phyloP scores from a whole-genome alignment of 352 stramenopile species.

The Phytopythium mirpurense region DNA sequence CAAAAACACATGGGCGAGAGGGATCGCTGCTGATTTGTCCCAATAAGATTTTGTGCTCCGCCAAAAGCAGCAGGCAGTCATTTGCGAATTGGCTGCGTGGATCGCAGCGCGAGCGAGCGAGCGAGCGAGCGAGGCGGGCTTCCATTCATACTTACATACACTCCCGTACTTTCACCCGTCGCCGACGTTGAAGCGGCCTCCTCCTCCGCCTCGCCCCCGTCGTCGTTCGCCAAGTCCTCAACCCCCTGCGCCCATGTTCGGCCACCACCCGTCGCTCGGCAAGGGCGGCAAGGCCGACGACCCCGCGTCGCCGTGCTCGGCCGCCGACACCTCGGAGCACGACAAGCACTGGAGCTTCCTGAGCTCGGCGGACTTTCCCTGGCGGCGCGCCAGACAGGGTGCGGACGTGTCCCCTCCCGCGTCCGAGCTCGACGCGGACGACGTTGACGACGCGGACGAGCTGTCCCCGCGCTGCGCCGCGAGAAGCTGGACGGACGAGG shows the following conservation, averaged over 20 bases:
- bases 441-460: not conserved
- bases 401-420: not conserved
- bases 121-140: no score
- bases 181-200: not conserved
- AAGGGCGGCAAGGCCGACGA: not conserved
- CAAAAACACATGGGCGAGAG: not conserved
- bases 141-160: no score
- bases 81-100: slow-evolving; percentile 10
- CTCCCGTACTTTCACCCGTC: not conserved
- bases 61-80: not conserved
- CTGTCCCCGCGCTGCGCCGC: slow-evolving; percentile 4
- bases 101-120: not conserved
- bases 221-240: not conserved
- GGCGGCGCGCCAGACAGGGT: slow-evolving; percentile 2
- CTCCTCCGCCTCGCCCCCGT: not conserved
- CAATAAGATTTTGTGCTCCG: not conserved
- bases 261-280: not conserved
- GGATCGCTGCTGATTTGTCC: not conserved
- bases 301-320: slow-evolving; percentile 1
- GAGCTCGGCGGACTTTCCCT: slow-evolving; percentile 3
- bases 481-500: slow-evolving; percentile 20
- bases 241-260: not conserved
- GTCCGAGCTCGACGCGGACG: not conserved
- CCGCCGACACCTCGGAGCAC: slow-evolving; percentile 4
- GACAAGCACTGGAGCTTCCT: slow-evolving; percentile 4